These are phyloP conservation scores for Phytophthora tubulina DNA, from an alignment of 352 stramenopile species.

Conservation along the genomic window DNA sequence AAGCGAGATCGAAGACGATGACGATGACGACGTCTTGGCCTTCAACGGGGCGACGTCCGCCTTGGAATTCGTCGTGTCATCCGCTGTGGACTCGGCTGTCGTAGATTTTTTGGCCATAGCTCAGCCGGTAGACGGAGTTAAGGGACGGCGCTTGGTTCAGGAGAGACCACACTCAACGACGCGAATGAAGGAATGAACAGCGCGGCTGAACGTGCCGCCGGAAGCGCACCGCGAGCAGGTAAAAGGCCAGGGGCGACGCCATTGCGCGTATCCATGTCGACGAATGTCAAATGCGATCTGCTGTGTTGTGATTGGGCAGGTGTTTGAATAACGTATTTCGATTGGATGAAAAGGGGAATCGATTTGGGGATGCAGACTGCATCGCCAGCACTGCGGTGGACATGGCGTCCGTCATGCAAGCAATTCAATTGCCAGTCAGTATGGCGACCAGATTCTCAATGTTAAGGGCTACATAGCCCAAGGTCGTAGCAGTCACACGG, in stretches of 20 bases:
- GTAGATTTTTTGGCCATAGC: constrained; percentile 29
- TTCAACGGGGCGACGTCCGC: constrained; percentile 12
- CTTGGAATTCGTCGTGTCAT: not conserved
- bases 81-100: not conserved
- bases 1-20: constrained; percentile 19
- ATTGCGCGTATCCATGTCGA: constrained; percentile 43
- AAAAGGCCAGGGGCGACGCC: constrained; percentile 31
- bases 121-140: constrained; percentile 22
- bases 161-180: constrained; percentile 2
- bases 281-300: constrained; percentile 35
- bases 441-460: constrained; percentile 14
- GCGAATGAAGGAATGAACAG: constrained; percentile 36
- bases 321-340: not conserved
- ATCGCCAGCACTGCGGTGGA: constrained; percentile 15
- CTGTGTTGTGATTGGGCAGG: constrained; percentile 14
- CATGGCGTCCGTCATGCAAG: constrained; percentile 11
- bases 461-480: constrained; percentile 16
- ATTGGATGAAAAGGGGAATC: constrained; percentile 18
- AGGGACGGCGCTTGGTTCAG: constrained; percentile 11
- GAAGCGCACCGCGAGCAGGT: constrained; percentile 10
- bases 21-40: constrained; percentile 10
- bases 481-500: constrained; percentile 10
- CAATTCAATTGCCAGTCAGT: constrained; percentile 7
- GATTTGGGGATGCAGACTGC: constrained; percentile 15
- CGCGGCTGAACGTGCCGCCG: constrained; percentile 3